A percentile compares a stretch with the other conserved stretches of the same genome.
Evolutionary conservation across 139 green algal species (phyloP).

Genomic region (Limnomonas spitsbergensis): DNA sequence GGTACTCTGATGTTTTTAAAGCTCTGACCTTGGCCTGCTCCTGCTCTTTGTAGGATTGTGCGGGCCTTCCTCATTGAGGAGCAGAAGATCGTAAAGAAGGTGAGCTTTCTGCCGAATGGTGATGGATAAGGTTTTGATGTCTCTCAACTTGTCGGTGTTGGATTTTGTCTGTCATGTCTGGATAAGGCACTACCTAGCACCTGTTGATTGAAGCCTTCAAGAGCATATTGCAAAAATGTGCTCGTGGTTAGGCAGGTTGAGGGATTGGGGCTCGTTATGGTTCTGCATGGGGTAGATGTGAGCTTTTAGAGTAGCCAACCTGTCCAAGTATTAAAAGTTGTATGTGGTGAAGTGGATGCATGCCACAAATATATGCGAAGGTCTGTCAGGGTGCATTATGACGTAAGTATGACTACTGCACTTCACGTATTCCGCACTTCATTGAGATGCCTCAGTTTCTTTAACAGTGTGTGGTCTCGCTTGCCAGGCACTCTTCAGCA

Average conservation of each 20-base stretch:
- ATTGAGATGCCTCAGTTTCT: neutral
- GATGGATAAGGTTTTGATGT: neutral
- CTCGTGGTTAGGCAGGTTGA: neutral
- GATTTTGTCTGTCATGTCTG: neutral
- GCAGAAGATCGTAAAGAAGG: slow-evolving; percentile 99
- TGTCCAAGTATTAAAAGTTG: too few relatives aligned
- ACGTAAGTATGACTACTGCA: neutral
- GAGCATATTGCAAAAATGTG: neutral
- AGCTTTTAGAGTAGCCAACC: too few relatives aligned
- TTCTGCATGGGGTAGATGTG: too few relatives aligned
- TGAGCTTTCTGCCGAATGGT: slow-evolving; percentile 29
- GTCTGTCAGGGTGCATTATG: too few relatives aligned
- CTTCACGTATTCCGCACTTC: neutral
- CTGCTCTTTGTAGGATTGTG: slow-evolving; percentile 69
- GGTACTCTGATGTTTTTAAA: too few relatives aligned
- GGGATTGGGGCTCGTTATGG: too few relatives aligned
- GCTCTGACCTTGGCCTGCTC: too few relatives aligned
- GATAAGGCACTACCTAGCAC: neutral
- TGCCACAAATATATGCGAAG: too few relatives aligned
- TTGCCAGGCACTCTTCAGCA: neutral
- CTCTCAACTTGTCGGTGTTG: neutral
- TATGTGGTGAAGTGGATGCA: too few relatives aligned
- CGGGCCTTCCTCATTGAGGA: slow-evolving; percentile 97
- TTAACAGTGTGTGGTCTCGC: neutral
- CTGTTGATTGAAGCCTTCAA: neutral